These are phyloP conservation scores for Aspergillus pseudoviridinutans DNA, from an alignment of 2,329 filamentous ascomycete genomes.

Conservation along the genomic window DNA sequence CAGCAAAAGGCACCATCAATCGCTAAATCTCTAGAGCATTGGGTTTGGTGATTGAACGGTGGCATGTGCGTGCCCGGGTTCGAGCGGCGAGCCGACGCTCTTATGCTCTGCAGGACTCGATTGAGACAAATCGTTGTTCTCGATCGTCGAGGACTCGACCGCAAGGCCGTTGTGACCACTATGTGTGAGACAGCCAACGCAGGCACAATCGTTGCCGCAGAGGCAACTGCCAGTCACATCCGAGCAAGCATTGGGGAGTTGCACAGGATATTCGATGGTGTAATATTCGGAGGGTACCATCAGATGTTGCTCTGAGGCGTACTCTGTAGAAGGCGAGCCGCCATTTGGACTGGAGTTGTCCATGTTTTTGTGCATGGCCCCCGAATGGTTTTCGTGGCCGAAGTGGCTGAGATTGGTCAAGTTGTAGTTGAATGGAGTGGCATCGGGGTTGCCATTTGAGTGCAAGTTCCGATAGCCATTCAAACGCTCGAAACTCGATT, in stretches of 20 bases:
- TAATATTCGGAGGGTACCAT: slow-evolving; percentile 43
- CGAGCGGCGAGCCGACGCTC: slow-evolving; percentile 11
- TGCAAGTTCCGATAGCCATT: slow-evolving; percentile 19
- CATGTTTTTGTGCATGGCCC: slow-evolving; percentile 8
- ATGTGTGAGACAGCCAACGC: slow-evolving; percentile 52
- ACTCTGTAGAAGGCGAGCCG: slow-evolving; percentile 22
- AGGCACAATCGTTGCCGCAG: slow-evolving; percentile 50
- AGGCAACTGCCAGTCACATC: slow-evolving; percentile 49
- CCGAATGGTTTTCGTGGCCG: slow-evolving; percentile 12
- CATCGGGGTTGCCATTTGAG: slow-evolving; percentile 14
- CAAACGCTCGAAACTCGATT: slow-evolving; percentile 17
- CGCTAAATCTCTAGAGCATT: slow-evolving; percentile 12
- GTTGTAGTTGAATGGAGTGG: slow-evolving; percentile 17
- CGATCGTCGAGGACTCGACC: slow-evolving; percentile 22
- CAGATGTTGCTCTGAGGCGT: slow-evolving; percentile 23
- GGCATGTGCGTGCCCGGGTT: slow-evolving; percentile 15
- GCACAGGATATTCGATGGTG: slow-evolving; percentile 40
- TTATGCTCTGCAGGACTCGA: neutral
- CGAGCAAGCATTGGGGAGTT: slow-evolving; percentile 39
- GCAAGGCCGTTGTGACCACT: slow-evolving; percentile 46
- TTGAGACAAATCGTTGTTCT: slow-evolving; percentile 2
- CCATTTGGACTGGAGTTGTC: slow-evolving; percentile 5
- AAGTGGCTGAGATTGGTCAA: slow-evolving; percentile 13
- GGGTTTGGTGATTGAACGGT: slow-evolving; percentile 21
- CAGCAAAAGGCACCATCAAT: neutral